phyloP scores from a whole-genome alignment of 495 filamentous ascomycete genomes.

The Penicillium roqueforti region DNA sequence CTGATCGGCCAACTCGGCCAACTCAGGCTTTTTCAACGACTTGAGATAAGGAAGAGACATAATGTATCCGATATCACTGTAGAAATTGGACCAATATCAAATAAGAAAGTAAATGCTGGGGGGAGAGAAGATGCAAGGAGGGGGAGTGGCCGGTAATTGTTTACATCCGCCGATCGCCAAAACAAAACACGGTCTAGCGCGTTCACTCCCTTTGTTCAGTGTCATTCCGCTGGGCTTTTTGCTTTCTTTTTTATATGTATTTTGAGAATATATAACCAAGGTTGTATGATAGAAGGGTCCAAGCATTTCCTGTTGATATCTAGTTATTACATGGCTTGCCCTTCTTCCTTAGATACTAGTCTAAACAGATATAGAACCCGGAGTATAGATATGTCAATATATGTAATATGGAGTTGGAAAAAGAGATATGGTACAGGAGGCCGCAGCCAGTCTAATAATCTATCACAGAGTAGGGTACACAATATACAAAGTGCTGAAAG shows the following conservation, averaged over 20 bases:
- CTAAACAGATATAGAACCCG: not conserved
- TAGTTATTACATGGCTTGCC: not conserved
- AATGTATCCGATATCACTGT: constrained; percentile 23
- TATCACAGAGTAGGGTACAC: constrained; percentile 12
- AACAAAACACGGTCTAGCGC: constrained; percentile 33
- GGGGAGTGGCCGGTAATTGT: constrained; percentile 24
- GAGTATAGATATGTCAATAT: not conserved
- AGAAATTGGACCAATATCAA: constrained; percentile 13
- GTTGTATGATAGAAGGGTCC: not conserved
- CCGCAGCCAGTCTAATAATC: constrained; percentile 15
- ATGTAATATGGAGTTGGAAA: constrained; percentile 6
- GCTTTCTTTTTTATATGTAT: not conserved
- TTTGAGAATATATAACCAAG: not conserved
- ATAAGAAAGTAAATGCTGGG: constrained; percentile 12
- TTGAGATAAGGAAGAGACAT: constrained; percentile 72
- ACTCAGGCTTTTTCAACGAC: constrained; percentile 77
- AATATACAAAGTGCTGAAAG: constrained; percentile 10
- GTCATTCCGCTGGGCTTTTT: not conserved
- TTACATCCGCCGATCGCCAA: constrained; percentile 33
- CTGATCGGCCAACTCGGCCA: constrained; percentile 67
- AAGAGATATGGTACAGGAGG: constrained; percentile 12
- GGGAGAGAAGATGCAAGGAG: constrained; percentile 25
- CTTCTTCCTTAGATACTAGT: not conserved
- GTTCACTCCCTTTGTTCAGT: constrained; percentile 10
- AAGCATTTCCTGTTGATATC: not conserved